Conservation (phyloP, 2,329 filamentous ascomycete genomes). For the Diaporthe batatas region DNA sequence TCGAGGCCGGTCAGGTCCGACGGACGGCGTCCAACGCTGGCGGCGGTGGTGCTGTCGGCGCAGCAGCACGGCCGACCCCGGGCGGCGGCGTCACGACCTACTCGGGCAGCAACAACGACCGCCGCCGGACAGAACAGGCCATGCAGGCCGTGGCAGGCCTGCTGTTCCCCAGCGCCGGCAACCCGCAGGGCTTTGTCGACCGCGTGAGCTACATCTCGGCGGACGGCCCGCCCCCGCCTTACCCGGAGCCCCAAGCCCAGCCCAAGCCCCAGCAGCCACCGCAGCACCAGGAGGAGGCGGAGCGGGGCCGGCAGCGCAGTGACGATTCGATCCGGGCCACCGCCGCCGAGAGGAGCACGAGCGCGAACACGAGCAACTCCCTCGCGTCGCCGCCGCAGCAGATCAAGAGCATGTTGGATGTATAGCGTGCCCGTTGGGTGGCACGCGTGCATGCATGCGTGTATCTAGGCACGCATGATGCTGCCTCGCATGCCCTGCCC, state of each 20-base stretch:
- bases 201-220: constrained; percentile 56
- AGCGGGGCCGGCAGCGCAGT: constrained; percentile 46
- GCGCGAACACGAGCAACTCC: constrained; percentile 61
- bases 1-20: constrained; percentile 51
- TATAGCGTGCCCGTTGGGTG: constrained; percentile 51
- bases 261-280: constrained; percentile 28
- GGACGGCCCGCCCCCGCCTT: constrained; percentile 61
- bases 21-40: constrained; percentile 42
- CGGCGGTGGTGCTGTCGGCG: neutral
- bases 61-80: constrained; percentile 42
- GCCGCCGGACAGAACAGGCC: constrained; percentile 59
- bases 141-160: constrained; percentile 59
- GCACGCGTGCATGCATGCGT: too few species aligned
- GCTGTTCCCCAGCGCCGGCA: constrained; percentile 61
- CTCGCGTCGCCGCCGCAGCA: constrained; percentile 65
- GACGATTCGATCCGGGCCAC: constrained; percentile 42
- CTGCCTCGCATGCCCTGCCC: too few species aligned
- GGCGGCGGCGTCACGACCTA: constrained; percentile 52
- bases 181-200: constrained; percentile 50
- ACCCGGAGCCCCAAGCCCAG: constrained; percentile 47
- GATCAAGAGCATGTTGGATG: constrained; percentile 70
- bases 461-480: too few species aligned
- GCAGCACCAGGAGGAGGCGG: constrained; percentile 41
- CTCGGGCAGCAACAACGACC: constrained; percentile 59
- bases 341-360: constrained; percentile 58